These are phyloP conservation scores for Aureobasidium leucospermi DNA, from an alignment of 2,329 filamentous ascomycete genomes.

Conservation along the genomic window DNA sequence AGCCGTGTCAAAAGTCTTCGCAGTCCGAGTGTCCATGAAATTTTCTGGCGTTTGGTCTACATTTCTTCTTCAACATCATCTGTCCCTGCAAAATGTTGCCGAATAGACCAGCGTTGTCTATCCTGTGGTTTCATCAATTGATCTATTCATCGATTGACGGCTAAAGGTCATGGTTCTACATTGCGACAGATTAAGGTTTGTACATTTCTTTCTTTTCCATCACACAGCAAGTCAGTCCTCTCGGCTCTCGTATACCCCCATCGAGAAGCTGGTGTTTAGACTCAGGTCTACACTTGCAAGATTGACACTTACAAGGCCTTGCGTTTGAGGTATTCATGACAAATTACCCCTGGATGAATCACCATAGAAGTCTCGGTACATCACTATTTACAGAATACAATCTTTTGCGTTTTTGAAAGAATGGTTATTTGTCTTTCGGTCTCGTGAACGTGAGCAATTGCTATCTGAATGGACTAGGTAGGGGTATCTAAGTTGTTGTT, in stretches of 20 bases:
- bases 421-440: background rate
- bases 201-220: background rate
- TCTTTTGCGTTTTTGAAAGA: background rate
- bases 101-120: too few relatives aligned
- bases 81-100: too few relatives aligned
- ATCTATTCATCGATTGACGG: too few relatives aligned
- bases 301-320: conserved; percentile 15
- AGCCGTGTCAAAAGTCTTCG: background rate
- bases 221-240: conserved; percentile 30
- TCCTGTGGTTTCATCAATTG: too few relatives aligned
- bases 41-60: background rate
- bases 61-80: background rate
- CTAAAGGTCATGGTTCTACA: too few relatives aligned
- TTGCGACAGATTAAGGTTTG: background rate
- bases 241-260: conserved; percentile 20
- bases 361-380: conserved; percentile 19
- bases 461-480: background rate
- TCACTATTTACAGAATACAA: background rate
- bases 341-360: conserved; percentile 14
- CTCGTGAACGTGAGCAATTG: background rate
- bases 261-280: conserved; percentile 18
- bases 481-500: conserved; percentile 9
- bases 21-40: background rate
- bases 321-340: conserved; percentile 18
- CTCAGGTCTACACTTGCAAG: conserved; percentile 17